Evolutionary conservation across 345 rosid species (phyloP).

Genomic region (Citrus unshiu): DNA sequence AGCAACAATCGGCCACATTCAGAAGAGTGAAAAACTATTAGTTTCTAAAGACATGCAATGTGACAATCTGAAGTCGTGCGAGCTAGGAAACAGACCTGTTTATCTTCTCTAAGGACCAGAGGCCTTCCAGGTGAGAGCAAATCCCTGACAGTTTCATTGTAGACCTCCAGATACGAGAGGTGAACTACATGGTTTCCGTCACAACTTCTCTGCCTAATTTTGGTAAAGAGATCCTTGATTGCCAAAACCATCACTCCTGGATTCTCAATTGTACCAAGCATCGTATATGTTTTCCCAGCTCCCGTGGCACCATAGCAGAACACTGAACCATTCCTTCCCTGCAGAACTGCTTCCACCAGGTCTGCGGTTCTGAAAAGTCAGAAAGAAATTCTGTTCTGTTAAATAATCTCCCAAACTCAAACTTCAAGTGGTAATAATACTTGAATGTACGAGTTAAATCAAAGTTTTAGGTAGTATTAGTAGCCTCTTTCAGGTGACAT

Average conservation of each 20-base stretch:
- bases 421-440: neutral
- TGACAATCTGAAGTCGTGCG: neutral
- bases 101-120: slow-evolving; percentile 89
- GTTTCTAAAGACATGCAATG: neutral
- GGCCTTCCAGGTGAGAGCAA: slow-evolving; percentile 98
- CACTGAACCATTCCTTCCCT: slow-evolving; percentile 96
- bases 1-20: neutral
- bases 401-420: neutral
- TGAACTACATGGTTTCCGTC: slow-evolving; percentile 90
- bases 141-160: slow-evolving; percentile 89
- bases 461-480: slow-evolving; percentile 6
- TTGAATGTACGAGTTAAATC: neutral
- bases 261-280: slow-evolving; percentile 86
- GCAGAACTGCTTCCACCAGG: slow-evolving; percentile 81
- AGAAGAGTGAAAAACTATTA: neutral
- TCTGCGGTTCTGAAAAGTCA: slow-evolving; percentile 73
- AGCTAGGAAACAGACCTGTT: slow-evolving; percentile 48
- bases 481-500: neutral
- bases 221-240: slow-evolving; percentile 82
- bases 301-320: slow-evolving; percentile 98
- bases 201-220: slow-evolving; percentile 77
- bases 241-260: slow-evolving; percentile 99
- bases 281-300: slow-evolving; percentile 93
- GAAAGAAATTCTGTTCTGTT: neutral
- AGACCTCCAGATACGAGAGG: slow-evolving; percentile 92